Base-by-base conservation (phyloP, 768 basidiomycete species). In the Artomyces pyxidatus region DNA sequence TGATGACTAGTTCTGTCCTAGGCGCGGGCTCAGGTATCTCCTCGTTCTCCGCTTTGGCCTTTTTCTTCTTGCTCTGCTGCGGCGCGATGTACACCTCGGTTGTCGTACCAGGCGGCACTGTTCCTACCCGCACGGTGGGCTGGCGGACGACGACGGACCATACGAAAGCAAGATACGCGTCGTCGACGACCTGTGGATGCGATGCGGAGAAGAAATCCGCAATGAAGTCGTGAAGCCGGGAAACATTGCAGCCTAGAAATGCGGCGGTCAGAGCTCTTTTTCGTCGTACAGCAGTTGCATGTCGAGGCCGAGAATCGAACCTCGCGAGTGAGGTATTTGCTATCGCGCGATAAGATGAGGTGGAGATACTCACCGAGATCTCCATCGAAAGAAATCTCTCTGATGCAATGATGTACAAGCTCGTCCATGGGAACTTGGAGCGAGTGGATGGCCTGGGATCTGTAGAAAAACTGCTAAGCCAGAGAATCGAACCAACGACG, bases 311-410 rank as follows among this genome's bases (percentile, higher is more conserved):
- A 46, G 57, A 43, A 49, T 58, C 57, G 56, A 57, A 58, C 57
- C 42, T 32, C 45, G 14, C 30, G 25, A 11, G 26, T 37, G 19
- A 11, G 17, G 21, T 22, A 45, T 17, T 12, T 25, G 19, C 32
- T 12, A 21, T 12, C 27, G 23, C 21, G 14, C 6, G 32, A 12
- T 35, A 35, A 3, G 4, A 38, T 37, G 6, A 29, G 37, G 38
- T 51, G 40, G 40, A 42, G 49, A 50, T 40, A 76, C 85, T 71
- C 65, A 93, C 91, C 91, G 37, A 89, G 72, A 63, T 93, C 88
- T 5, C 91, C 91, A 59, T 93, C 90, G 65, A 92, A 93, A 5
- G 92, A 80, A 26, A 95, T 72, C 64, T 95, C 89, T 32, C 85
- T 83, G 29, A 92, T 74, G 61, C 86, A 86, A 62, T 90, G 83